Conservation (phyloP, 768 basidiomycete genomes). For the Suillus subalutaceus region DNA sequence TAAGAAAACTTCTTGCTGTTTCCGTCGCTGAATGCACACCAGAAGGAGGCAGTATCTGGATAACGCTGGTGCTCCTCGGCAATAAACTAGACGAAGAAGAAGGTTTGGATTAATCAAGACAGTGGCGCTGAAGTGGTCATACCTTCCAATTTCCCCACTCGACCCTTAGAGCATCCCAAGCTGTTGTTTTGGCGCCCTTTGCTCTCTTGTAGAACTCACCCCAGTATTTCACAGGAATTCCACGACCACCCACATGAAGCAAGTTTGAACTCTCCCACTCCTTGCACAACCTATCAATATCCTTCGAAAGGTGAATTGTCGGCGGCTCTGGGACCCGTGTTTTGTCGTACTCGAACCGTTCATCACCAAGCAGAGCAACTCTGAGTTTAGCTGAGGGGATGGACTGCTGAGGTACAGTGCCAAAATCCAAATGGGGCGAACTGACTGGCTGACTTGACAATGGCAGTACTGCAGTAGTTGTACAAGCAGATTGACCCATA, state of each 20-base stretch:
- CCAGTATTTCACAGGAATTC: slow-evolving; percentile 21
- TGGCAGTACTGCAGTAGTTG: background rate
- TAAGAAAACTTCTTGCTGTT: slow-evolving; percentile 11
- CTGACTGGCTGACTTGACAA: background rate
- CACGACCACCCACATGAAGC: slow-evolving; percentile 13
- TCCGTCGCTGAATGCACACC: slow-evolving; percentile 14
- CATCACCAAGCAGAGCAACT: background rate
- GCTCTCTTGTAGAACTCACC: slow-evolving; percentile 18
- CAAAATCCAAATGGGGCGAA: background rate
- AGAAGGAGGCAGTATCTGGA: slow-evolving; percentile 15
- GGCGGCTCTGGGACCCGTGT: background rate
- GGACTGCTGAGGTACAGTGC: no score
- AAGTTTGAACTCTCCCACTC: slow-evolving; percentile 20
- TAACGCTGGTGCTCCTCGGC: slow-evolving; percentile 13
- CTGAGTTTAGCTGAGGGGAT: background rate
- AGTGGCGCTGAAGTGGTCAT: background rate
- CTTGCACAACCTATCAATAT: slow-evolving; percentile 17
- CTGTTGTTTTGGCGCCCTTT: slow-evolving; percentile 1
- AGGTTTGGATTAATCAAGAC: no score
- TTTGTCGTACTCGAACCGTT: background rate
- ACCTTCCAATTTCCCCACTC: slow-evolving; percentile 21
- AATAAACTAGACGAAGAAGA: slow-evolving; percentile 13
- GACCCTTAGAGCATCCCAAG: slow-evolving; percentile 15
- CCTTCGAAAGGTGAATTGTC: slow-evolving; percentile 13
- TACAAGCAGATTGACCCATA: no score